Base-by-base conservation (phyloP, 345 rosid genomes). In the Eucalyptus camaldulensis region DNA sequence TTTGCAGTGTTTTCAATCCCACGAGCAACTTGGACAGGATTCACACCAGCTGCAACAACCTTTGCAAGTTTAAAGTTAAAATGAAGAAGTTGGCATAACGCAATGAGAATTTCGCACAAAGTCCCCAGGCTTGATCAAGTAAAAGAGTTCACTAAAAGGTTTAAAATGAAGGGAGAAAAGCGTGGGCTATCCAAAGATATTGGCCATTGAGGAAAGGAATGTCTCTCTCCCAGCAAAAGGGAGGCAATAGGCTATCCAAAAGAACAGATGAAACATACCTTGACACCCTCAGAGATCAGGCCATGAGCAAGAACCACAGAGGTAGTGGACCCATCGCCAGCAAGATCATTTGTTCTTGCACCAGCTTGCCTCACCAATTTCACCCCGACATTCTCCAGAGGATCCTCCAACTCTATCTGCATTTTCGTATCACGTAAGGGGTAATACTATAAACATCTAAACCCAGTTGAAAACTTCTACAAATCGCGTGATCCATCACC, bases 321-420 rank as follows among this genome's bases (percentile, higher is more conserved):
- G 50, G 99, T 96, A 49, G 98, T 96, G 87, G 98, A 97, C 88
- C 99, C 99, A 93, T 97, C 99, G 90, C 99, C 98, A 2, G 98
- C 99, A 89, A 95, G 97, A 69, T 96, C 96, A 93, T 96, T 97
- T 89, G 99, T 97, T 91, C 93, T 97, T 37, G 99, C 98, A 90
- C 99, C 99, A 12, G 99, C 98, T 93, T 96, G 99, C 91, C 99
- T 96, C 92, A 96, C 97, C 94, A 97, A 91, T 91, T 96, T 97
- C 86, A 96, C 99, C 89, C 99, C 99, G 92, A 97, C 97, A 92
- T 97, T 96, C 94, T 96, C 99, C 90, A 97, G 81, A 6, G 99
- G 96, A 49, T 96, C 99, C 90, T 95, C 99, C 92, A 96, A 92
- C 88, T 95, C 99, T 93, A 97, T 96, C 99, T 96, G 92, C 85